Evolutionary conservation across 2,329 filamentous ascomycete genomes (phyloP), one percentile per base, ranked within the genome.

Genomic region (Alternaria postmessia): DNA sequence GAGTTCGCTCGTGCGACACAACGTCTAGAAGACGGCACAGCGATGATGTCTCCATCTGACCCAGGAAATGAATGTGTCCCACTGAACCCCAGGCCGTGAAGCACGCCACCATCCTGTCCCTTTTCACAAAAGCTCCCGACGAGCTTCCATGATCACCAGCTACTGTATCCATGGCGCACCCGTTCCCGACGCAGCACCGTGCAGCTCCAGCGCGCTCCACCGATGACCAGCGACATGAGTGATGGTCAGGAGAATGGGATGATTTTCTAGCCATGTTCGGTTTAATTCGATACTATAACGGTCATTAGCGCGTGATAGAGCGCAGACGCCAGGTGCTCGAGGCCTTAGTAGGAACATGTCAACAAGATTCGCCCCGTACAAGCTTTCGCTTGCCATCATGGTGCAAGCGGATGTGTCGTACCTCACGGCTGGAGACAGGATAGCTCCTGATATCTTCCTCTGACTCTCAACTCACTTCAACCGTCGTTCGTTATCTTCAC

Each of bases 271-370:
- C 54, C 57, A 1, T 38, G 54, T 24, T 42, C 8, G 56, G 57
- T 48, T 18, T 36, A 28, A 51, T 30, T 53, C 42, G 48, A 57
- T 61, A 52, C 66, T 61, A 32, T 20, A 67, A 59, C 51, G 18
- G 59, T 52, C 30, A 11, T 28, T 72, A 65, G 69, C 53, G 68
- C 51, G 65, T 68, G 68, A 67, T 64, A 52, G 36, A 51, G 39
- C 52, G 63, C 68, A 64, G 39, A 51, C 51, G 51, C 65, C 64
- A 63, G 64, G 55, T 61, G 65, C 67, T 66, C 61, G 34, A 48
- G 22, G 58, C 58, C 54, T 44, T 32, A 51, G 30, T 9, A 26
- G 59, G 32, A 55, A 20, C 36, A 49, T 36, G 60, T 58, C 56
- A 34, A 51, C 34, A 54, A 41, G 52, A 26, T 20, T 51, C 24